phyloP scores from a whole-genome alignment of 1,284 basidiomycete species.

The Psilocybe mexicana region DNA sequence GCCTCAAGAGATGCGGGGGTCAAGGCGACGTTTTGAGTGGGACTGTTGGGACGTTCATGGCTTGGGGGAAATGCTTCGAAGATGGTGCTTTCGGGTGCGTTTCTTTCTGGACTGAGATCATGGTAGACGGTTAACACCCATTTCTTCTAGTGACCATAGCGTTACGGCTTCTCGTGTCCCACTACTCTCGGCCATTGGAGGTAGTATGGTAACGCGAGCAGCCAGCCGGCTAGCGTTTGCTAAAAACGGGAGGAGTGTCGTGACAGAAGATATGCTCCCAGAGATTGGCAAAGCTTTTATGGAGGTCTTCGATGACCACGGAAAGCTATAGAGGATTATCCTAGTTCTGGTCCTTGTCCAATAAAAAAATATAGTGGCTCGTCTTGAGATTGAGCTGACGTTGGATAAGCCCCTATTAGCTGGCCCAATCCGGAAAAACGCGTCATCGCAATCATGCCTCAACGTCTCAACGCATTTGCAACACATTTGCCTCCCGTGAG shows the following conservation, averaged over 20 bases:
- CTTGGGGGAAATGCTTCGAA: slow-evolving; percentile 94
- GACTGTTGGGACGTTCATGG: slow-evolving; percentile 83
- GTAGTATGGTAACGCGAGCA: slow-evolving; percentile 84
- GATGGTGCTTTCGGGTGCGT: slow-evolving; percentile 73
- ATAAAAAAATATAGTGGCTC: no score
- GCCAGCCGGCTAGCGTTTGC: slow-evolving; percentile 77
- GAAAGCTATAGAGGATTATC: slow-evolving; percentile 11
- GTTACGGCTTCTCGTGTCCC: slow-evolving; percentile 69
- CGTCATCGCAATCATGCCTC: no score
- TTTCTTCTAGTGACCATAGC: slow-evolving; percentile 38
- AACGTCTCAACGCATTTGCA: no score
- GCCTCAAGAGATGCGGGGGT: slow-evolving; percentile 91
- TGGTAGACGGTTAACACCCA: neutral
- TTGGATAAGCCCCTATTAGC: no score
- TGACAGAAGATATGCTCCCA: slow-evolving; percentile 88
- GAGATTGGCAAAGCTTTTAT: slow-evolving; percentile 76
- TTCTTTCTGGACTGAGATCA: neutral
- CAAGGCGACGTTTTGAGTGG: slow-evolving; percentile 95
- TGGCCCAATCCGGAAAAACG: no score
- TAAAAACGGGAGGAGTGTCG: slow-evolving; percentile 77
- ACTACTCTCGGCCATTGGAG: slow-evolving; percentile 86
- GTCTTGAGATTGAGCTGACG: no score
- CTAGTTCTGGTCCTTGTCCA: neutral
- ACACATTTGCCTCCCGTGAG: no score
- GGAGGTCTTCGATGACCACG: slow-evolving; percentile 62